A percentile compares a stretch with the other conserved stretches of the same genome.
Conservation (phyloP, 2,329 filamentous ascomycete species). For the Zasmidium angulare region DNA sequence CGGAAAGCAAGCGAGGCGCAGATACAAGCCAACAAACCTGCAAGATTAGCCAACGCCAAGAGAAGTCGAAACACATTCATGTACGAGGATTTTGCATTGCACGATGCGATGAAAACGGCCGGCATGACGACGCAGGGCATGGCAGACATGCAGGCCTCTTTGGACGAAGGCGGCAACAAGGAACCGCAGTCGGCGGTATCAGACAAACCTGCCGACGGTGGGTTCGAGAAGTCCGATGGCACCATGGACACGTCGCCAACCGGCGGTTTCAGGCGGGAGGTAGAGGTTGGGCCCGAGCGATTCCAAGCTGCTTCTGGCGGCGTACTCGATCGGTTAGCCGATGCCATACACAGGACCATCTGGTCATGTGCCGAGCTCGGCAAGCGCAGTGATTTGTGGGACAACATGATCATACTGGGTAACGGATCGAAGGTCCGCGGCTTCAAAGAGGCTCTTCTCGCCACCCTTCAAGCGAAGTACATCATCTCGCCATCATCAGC, state of each 20-base stretch:
- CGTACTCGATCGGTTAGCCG: conserved; percentile 80
- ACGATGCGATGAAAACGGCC: conserved; percentile 55
- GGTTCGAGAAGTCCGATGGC: conserved; percentile 22
- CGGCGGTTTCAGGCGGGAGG: conserved; percentile 54
- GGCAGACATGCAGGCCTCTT: conserved; percentile 53
- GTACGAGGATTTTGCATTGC: conserved; percentile 65
- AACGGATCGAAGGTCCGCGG: conserved; percentile 74
- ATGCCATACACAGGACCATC: conserved; percentile 79
- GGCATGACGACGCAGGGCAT: conserved; percentile 48
- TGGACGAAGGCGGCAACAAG: conserved; percentile 48
- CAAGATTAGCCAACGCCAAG: conserved; percentile 70
- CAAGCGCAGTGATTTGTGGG: conserved; percentile 86
- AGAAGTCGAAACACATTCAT: conserved; percentile 68
- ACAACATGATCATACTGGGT: conserved; percentile 85
- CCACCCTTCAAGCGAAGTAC: conserved; percentile 77
- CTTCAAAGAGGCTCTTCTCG: conserved; percentile 84
- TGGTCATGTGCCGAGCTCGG: conserved; percentile 80
- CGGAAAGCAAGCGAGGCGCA: conserved; percentile 57
- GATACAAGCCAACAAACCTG: conserved; percentile 55
- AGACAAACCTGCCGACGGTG: conserved; percentile 37
- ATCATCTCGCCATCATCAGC: conserved; percentile 88
- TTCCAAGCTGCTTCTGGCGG: conserved; percentile 64
- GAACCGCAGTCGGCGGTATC: conserved; percentile 33
- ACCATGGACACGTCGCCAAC: conserved; percentile 23
- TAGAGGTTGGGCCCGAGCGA: conserved; percentile 75